Percentiles rank a stretch among this genome's conserved stretches.
phyloP scores from a whole-genome alignment of 192 early-diverging fungal genomes.

The Coemansia pectinata region DNA sequence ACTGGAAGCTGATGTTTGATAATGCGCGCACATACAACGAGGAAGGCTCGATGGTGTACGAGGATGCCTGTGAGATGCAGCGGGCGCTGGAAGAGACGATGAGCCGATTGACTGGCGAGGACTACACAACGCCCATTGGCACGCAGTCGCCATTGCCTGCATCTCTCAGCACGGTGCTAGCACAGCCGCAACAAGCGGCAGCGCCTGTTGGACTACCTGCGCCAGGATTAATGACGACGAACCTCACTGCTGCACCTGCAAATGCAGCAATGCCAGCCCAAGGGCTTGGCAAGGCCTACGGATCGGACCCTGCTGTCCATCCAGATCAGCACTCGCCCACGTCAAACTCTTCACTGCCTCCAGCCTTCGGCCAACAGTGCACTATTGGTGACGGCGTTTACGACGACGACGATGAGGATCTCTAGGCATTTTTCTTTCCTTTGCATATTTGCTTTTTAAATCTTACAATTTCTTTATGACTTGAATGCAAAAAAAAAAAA shows the following conservation, averaged over 20 bases:
- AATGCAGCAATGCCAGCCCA: not conserved
- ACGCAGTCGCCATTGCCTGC: constrained; percentile 18
- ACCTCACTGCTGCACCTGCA: not conserved
- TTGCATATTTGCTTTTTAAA: not conserved
- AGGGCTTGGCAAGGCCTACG: not conserved
- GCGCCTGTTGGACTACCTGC: not conserved
- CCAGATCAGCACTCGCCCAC: not conserved
- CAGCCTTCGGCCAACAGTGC: not conserved
- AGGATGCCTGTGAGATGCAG: constrained; percentile 77
- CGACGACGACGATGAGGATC: not conserved
- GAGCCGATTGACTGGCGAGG: constrained; percentile 27
- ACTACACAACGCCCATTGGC: constrained; percentile 20
- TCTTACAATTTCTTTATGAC: not conserved
- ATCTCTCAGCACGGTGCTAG: not conserved
- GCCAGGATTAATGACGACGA: not conserved
- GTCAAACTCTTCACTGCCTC: not conserved
- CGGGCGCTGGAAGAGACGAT: constrained; percentile 35
- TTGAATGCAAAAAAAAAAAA: constrained; percentile 11
- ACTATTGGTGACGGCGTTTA: not conserved
- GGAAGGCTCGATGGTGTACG: constrained; percentile 86
- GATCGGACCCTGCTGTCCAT: not conserved
- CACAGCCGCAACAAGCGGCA: not conserved
- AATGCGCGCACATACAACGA: constrained; percentile 93
- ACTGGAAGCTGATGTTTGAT: constrained; percentile 85
- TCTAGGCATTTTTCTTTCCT: not conserved